A percentile compares a stretch with the other conserved stretches of the same genome.
phyloP scores from a whole-genome alignment of 306 rosid species.

The Datisca glomerata region DNA sequence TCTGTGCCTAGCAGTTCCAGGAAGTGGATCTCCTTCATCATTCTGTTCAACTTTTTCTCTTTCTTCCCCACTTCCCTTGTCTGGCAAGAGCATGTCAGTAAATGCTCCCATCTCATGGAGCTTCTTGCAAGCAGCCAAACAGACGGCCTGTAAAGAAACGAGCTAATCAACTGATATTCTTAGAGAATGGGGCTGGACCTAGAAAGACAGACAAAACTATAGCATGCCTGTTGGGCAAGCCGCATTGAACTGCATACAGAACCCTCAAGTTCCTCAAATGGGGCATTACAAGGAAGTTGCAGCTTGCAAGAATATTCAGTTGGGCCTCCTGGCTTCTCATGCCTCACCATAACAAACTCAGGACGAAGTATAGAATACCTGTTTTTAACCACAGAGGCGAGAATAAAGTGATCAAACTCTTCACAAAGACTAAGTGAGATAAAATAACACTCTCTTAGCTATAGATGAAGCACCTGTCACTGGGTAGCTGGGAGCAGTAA shows the following conservation, averaged over 20 bases:
- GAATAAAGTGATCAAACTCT: neutral
- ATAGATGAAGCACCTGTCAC: conserved; percentile 65
- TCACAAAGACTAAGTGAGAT: neutral
- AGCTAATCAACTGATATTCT: conserved; percentile 16
- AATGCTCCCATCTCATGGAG: conserved; percentile 99
- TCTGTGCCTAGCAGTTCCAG: conserved; percentile 98
- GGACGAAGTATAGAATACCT: conserved; percentile 98
- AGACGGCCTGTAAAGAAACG: conserved; percentile 65
- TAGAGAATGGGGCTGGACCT: neutral
- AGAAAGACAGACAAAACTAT: conserved; percentile 6
- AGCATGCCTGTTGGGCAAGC: conserved; percentile 84
- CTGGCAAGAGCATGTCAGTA: conserved; percentile 98
- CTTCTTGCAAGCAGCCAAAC: conserved; percentile 98
- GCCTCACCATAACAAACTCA: conserved; percentile 90
- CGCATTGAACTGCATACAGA: conserved; percentile 94
- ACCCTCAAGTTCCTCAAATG: conserved; percentile 95
- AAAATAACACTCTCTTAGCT: neutral
- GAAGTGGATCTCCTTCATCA: conserved; percentile 92
- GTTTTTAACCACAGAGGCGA: too few relatives aligned
- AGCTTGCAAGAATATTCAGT: conserved; percentile 96
- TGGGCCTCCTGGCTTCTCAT: conserved; percentile 75
- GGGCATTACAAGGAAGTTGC: conserved; percentile 98
- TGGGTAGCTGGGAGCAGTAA: conserved; percentile 98
- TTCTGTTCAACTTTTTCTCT: conserved; percentile 71
- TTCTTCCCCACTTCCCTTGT: conserved; percentile 98